Base-by-base conservation (phyloP, 371 early-diverging fungal species). In the Actinomortierella wolfii region DNA sequence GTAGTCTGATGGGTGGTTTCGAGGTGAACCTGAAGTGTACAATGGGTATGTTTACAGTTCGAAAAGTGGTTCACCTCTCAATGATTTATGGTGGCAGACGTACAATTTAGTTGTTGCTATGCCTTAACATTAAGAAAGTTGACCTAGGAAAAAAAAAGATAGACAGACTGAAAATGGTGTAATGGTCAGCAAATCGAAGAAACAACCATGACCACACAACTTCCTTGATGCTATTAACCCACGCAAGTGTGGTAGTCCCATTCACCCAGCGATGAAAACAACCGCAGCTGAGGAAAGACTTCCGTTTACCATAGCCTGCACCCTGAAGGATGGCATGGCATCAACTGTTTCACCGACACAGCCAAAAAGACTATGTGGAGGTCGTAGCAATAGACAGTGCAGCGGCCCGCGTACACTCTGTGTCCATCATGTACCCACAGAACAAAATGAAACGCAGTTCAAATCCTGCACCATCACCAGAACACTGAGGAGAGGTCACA, bases 211-310 rank as follows among this genome's bases (percentile, higher is more conserved):
- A 58, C 54, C 50, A 48, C 28, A 57, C 64, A 64, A 49, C 58
- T 64, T 46, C 64, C 41, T 57, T 64, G 64, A 64, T 57, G 64
- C 64, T 48, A 64, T 64, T 64, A 64, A 28, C 53, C 64, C 58
- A 49, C 54, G 57, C 45, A 24, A 45, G n/a, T 23, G 24, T 49
- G 47, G 65, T 49, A 59, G 65, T 44, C 57, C 63, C 63, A 63
- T 28, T 56, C 63, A 57, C 47, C 63, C 63, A 57, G 46, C 46
- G 57, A 46, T 64, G 65, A 58, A 58, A 64, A 64, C 65, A 64
- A 54, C 65, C 65, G 59, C 65, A 64, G 51, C 55, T 54, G 51
- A 52, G 54, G 13, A 42, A 41, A 58, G 65, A 64, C 58, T 64
- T 50, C 21, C 39, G 59, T 29, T 64, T 54, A 50, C 59, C 58